Conservation (phyloP, 345 rosid genomes). For the Nephelium lappaceum region DNA sequence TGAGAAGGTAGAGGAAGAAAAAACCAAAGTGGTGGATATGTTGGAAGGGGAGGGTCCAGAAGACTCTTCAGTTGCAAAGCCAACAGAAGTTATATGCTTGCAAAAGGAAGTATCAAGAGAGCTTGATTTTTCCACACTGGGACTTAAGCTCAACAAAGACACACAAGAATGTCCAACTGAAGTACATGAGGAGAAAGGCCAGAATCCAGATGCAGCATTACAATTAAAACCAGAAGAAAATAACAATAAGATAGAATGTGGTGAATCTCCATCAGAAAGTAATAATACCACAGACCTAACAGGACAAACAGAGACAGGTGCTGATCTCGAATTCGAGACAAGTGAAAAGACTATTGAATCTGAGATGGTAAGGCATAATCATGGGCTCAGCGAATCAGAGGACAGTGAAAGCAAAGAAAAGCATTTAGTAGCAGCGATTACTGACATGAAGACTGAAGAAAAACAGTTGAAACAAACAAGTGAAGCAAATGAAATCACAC, state of each 20-base stretch:
- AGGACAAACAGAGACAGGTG: constrained; percentile 10
- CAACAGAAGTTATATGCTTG: constrained; percentile 23
- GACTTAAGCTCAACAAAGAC: constrained; percentile 10
- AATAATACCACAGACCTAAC: constrained; percentile 14
- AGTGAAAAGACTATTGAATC: constrained; percentile 21
- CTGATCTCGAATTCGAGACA: constrained; percentile 15
- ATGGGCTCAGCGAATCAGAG: constrained; percentile 21
- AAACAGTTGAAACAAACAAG: constrained; percentile 16
- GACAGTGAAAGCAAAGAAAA: constrained; percentile 20
- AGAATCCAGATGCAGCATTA: constrained; percentile 1
- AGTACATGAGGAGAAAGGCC: constrained; percentile 18
- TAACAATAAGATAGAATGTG: constrained; percentile 13
- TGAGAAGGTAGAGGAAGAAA: constrained; percentile 30
- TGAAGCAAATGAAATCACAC: constrained; percentile 25
- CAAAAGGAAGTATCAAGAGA: constrained; percentile 30
- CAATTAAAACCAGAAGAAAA: constrained; percentile 16
- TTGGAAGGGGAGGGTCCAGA: constrained; percentile 22
- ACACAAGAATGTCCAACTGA: constrained; percentile 18
- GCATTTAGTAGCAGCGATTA: constrained; percentile 18
- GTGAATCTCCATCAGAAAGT: constrained; percentile 16
- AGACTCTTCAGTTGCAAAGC: constrained; percentile 20
- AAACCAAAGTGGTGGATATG: constrained; percentile 10
- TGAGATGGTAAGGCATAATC: neutral
- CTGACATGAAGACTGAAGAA: constrained; percentile 20
- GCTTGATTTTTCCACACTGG: constrained; percentile 18